Base-by-base conservation (phyloP, 2,329 filamentous ascomycete species). In the Fusarium sororula region DNA sequence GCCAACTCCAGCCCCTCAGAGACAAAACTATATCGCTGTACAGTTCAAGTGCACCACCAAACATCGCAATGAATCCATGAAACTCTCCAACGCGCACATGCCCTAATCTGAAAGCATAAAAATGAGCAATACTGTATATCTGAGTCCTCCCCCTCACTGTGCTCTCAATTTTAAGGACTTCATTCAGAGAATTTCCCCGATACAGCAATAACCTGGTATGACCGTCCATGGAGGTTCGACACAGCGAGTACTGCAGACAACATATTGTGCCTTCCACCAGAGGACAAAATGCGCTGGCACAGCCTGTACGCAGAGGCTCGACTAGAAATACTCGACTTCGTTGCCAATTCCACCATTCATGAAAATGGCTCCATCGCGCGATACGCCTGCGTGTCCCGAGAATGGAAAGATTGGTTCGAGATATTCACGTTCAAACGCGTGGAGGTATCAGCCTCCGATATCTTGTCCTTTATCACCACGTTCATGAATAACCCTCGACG, bases 221-320 rank as follows among this genome's bases (percentile, higher is more conserved):
- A 35, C 32, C 17, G 13, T 15, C 30, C 2, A 11, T 35, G 8
- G 22, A 35, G 6, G 9, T 20, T 24, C 9, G 9, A 20, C 6
- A 32, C 15, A 11, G 3, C n/a, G 8, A 35, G 30, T 14, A 51
- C 3, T 2, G 4, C 12, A 20, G 15, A 24, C 1, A 24, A 11
- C 6, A 11, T 6, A 51, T 6, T 35, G 9, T 4, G 24, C 30
- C 20, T 4, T 5, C n/a, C 9, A 15, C 0, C 13, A 0, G 0
- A 2, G 13, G 5, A 4, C 8, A 53, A 20, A 24, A 37, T 53
- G 17, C 12, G 12, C 13, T 53, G 48, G 48, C 3, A 53, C 17
- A 26, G 12, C 5, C 30, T 53, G 4, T 53, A 35, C 17, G 13
- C 5, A 5, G 48, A 24, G 11, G 13, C 18, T 24, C 30, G 48